Base-by-base conservation (phyloP, 2,329 filamentous ascomycete genomes). In the Sclerotinia nivalis region DNA sequence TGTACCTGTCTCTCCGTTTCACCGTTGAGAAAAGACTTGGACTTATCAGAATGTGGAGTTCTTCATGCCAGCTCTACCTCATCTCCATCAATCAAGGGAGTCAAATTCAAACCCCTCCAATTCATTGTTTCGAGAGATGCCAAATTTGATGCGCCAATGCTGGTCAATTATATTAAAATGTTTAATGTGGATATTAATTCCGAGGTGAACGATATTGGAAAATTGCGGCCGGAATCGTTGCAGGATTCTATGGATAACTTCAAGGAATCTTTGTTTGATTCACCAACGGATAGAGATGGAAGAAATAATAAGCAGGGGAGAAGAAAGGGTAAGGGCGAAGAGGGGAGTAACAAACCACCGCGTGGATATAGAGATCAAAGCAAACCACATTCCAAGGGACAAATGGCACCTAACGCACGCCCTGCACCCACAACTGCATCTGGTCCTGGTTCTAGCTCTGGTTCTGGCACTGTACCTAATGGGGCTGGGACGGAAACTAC, bases 171-270 rank as follows among this genome's bases (percentile, higher is more conserved):
- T 31, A 28, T 54, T 5, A 54, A 52, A 5, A 43, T 55, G 50
- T 43, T 66, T 37, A 66, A 52, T 13, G 49, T 66, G 50, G 62
- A 66, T 45, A 66, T 10, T 13, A 54, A 40, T 28, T 55, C 50
- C 4, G 50, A 66, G 37, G 62, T 66, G 1, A 66, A 43, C 4
- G 62, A 66, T 40, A 22, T 55, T 43, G 62, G 62, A 12, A 52
- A 54, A 31, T 28, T 66, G 20, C 22, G 18, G 1, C 1, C 49
- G 10, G 49, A 66, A 28, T 55, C 62, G 13, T 22, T 55, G 50
- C 34, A 66, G 20, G 34, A 55, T 31, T 18, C 28, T 1, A 66
- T 66, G 47, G 62, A 55, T 15, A 66, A 66, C 22, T 66, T 66
- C 15, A 66, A 66, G 22, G 47, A 52, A 3, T 40, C 62, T 7